Conservation (phyloP, 2,329 filamentous ascomycete genomes). For the Monilinia fructicola region DNA sequence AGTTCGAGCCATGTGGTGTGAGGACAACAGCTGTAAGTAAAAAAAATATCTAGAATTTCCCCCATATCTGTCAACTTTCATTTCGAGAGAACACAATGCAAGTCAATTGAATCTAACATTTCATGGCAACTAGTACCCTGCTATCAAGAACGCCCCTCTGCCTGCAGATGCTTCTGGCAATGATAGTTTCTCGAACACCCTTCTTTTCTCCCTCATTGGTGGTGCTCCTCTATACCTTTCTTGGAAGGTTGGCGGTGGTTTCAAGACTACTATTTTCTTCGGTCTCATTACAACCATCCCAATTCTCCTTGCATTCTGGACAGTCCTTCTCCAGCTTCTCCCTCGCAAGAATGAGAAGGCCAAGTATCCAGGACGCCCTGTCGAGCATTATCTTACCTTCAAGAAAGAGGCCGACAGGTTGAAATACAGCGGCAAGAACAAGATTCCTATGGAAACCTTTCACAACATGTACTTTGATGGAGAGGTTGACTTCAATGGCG, state of each 20-base stretch:
- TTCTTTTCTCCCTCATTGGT: conserved; percentile 69
- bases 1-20: conserved; percentile 55
- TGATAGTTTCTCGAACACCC: conserved; percentile 82
- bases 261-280: conserved; percentile 87
- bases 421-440: conserved; percentile 75
- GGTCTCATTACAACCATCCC: conserved; percentile 75
- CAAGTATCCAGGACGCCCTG: conserved; percentile 77
- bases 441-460: conserved; percentile 90
- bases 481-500: conserved; percentile 92
- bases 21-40: conserved; percentile 53
- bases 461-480: conserved; percentile 97
- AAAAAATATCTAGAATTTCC: conserved; percentile 16
- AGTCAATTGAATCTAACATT: conserved; percentile 38
- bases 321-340: conserved; percentile 72
- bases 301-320: conserved; percentile 80
- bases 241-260: conserved; percentile 79
- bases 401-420: conserved; percentile 58
- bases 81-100: neutral
- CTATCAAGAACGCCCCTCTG: conserved; percentile 92
- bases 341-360: conserved; percentile 93
- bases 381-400: conserved; percentile 89
- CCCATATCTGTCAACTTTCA: conserved; percentile 13
- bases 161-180: conserved; percentile 83
- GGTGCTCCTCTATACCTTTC: conserved; percentile 76
- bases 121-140: conserved; percentile 61